Conservation (phyloP, 179 eudicot species). For the Spinacia oleracea region DNA sequence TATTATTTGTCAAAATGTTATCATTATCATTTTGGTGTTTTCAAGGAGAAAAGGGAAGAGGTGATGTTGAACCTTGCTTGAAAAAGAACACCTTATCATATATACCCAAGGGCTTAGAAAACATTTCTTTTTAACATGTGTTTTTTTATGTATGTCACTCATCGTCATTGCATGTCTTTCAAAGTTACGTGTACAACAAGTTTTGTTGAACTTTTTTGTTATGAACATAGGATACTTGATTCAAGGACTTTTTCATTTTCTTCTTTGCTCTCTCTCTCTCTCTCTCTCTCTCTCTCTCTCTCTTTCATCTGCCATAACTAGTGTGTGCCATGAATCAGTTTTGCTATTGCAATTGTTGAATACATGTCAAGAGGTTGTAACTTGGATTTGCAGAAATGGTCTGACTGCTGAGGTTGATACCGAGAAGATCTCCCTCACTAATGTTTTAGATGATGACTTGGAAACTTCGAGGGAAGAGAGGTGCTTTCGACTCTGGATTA, state of each 20-base stretch:
- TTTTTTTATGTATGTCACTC: neutral
- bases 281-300: neutral
- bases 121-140: neutral
- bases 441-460: constrained; percentile 62
- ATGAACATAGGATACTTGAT: neutral
- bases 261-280: neutral
- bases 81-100: neutral
- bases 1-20: neutral
- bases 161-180: neutral
- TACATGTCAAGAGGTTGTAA: neutral
- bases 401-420: constrained; percentile 45
- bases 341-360: constrained; percentile 1
- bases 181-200: neutral
- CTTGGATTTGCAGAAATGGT: constrained; percentile 60
- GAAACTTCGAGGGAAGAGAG: constrained; percentile 81
- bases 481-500: constrained; percentile 82
- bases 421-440: constrained; percentile 54
- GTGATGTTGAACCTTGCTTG: neutral
- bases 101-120: neutral
- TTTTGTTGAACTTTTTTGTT: neutral
- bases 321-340: neutral
- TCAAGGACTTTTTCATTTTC: neutral
- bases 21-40: neutral
- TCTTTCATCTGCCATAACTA: neutral
- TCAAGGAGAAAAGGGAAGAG: neutral